Percentiles rank a stretch among this genome's conserved stretches.
phyloP scores from a whole-genome alignment of 345 rosid genomes.

The Eucalyptus virginea region DNA sequence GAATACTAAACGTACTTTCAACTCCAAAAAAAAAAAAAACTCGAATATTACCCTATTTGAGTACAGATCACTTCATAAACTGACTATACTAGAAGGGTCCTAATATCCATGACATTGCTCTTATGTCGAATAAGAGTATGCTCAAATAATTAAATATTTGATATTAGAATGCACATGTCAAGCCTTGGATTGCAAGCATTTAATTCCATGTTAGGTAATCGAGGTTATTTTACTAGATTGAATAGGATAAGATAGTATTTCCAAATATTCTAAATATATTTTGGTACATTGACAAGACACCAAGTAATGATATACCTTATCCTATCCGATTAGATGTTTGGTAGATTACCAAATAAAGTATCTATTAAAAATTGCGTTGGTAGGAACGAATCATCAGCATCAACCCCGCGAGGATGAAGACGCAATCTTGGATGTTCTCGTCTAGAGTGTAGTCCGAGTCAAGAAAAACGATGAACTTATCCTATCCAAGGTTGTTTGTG shows the following conservation, averaged over 20 bases:
- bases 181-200: background rate
- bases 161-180: background rate
- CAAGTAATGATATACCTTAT: background rate
- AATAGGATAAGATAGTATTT: background rate
- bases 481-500: background rate
- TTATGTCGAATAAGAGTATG: fast-evolving
- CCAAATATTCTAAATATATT: background rate
- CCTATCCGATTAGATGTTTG: background rate
- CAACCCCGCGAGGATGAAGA: background rate
- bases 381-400: background rate
- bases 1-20: too few species aligned
- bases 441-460: background rate
- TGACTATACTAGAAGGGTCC: background rate
- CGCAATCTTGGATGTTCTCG: background rate
- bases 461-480: background rate
- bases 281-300: background rate
- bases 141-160: background rate
- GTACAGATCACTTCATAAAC: background rate
- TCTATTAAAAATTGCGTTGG: background rate
- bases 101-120: background rate
- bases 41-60: background rate
- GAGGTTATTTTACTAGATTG: background rate
- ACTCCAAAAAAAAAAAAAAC: too few species aligned
- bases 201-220: background rate
- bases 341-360: background rate